Percentiles rank a stretch among this genome's conserved stretches.
Conservation (phyloP, 768 basidiomycete species). For the Tylopilus felleus region DNA sequence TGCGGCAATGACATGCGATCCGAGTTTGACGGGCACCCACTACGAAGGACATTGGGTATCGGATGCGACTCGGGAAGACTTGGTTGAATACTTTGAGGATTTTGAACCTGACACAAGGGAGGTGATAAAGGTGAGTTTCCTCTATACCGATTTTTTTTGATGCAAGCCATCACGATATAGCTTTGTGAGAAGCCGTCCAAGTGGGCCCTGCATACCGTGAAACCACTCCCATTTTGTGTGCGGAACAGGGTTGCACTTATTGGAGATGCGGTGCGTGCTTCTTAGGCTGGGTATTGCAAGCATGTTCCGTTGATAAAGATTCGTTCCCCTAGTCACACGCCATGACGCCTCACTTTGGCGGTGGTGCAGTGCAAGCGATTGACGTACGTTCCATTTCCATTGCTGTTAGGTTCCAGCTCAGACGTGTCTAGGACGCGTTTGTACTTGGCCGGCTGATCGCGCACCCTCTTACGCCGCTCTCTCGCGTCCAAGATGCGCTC, state of each 20-base stretch:
- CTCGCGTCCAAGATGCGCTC: conserved; percentile 1
- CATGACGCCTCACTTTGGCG: not conserved
- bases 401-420: not conserved
- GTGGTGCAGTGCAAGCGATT: not conserved
- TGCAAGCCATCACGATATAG: conserved; percentile 16
- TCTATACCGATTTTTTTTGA: no score
- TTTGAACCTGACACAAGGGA: conserved; percentile 38
- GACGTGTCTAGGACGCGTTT: not conserved
- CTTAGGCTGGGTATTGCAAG: not conserved
- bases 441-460: conserved; percentile 24
- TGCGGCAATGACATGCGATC: conserved; percentile 30
- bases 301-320: not conserved
- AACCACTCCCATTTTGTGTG: conserved; percentile 39
- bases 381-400: not conserved
- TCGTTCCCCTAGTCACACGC: not conserved
- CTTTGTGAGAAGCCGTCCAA: conserved; percentile 35
- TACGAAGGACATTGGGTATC: conserved; percentile 34
- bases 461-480: conserved; percentile 14
- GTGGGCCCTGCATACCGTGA: conserved; percentile 46
- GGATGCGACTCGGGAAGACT: conserved; percentile 32
- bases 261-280: conserved; percentile 44
- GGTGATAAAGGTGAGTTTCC: conserved; percentile 27
- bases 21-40: conserved; percentile 25
- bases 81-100: conserved; percentile 26
- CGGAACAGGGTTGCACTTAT: conserved; percentile 41